Conservation (phyloP, 495 filamentous ascomycete genomes). For the Lentithecium fluviatile region DNA sequence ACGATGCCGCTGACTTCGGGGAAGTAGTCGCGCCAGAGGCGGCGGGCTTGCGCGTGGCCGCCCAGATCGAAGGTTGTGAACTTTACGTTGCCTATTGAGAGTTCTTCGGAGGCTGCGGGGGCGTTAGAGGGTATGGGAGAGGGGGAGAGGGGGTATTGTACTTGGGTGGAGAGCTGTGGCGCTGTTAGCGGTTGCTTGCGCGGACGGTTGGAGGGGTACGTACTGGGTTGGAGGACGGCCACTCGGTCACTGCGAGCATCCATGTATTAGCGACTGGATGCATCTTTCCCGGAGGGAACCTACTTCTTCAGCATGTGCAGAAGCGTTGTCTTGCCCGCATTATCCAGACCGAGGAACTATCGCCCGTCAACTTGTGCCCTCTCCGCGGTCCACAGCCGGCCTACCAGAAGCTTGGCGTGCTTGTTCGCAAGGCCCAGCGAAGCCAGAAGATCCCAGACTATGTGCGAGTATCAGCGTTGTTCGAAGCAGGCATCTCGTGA, state of each 20-base stretch:
- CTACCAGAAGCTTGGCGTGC: constrained; percentile 39
- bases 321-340: constrained; percentile 92
- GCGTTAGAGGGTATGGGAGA: background rate
- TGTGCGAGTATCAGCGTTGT: constrained; percentile 25
- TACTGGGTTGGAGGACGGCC: constrained; percentile 80
- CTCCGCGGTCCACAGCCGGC: constrained; percentile 68
- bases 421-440: constrained; percentile 92
- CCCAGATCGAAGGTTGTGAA: constrained; percentile 98
- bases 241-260: constrained; percentile 72
- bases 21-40: constrained; percentile 93
- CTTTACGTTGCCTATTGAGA: constrained; percentile 91
- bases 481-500: background rate
- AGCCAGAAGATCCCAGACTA: constrained; percentile 91
- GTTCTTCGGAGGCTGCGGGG: constrained; percentile 80
- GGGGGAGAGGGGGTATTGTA: background rate
- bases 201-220: background rate
- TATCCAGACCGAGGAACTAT: constrained; percentile 75
- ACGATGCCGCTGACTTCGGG: constrained; percentile 97
- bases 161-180: constrained; percentile 32
- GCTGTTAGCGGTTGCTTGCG: constrained; percentile 33
- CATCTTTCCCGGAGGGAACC: too few species aligned
- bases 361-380: constrained; percentile 63
- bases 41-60: constrained; percentile 95
- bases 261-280: too few species aligned
- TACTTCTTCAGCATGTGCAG: constrained; percentile 59